phyloP scores from a whole-genome alignment of 2,329 filamentous ascomycete genomes.

The Lasiodiplodia theobromae region DNA sequence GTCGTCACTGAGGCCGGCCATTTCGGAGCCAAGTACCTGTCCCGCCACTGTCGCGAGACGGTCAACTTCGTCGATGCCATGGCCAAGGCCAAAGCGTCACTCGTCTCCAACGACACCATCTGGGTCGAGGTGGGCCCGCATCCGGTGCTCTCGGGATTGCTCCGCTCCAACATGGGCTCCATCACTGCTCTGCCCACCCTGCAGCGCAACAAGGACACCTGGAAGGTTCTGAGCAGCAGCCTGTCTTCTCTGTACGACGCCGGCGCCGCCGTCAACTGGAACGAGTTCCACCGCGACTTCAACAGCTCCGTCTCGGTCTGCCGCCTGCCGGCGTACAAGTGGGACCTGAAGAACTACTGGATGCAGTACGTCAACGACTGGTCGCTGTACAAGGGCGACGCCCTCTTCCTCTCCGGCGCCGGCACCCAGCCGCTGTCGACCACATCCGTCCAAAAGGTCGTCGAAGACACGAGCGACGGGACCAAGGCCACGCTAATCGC shows the following conservation, averaged over 20 bases:
- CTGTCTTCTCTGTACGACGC: slow-evolving; percentile 60
- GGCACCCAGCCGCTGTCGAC: slow-evolving; percentile 36
- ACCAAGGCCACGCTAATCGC: slow-evolving; percentile 37
- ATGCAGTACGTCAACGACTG: slow-evolving; percentile 46
- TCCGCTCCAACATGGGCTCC: slow-evolving; percentile 37
- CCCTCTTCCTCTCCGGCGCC: not conserved
- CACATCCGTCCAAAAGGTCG: slow-evolving; percentile 48
- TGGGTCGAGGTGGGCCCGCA: slow-evolving; percentile 58
- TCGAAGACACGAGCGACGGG: slow-evolving; percentile 44
- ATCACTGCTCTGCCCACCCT: slow-evolving; percentile 17
- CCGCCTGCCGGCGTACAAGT: slow-evolving; percentile 56
- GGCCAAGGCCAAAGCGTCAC: slow-evolving; percentile 41
- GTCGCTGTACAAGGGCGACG: slow-evolving; percentile 39
- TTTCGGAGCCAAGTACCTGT: slow-evolving; percentile 51
- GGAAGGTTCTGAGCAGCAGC: slow-evolving; percentile 52
- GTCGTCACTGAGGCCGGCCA: slow-evolving; percentile 48
- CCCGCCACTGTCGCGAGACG: slow-evolving; percentile 43
- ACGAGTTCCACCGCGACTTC: slow-evolving; percentile 64
- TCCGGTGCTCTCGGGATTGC: slow-evolving; percentile 50
- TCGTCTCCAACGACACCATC: slow-evolving; percentile 43
- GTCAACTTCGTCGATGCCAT: slow-evolving; percentile 51
- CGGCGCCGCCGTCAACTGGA: slow-evolving; percentile 67
- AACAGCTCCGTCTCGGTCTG: slow-evolving; percentile 55
- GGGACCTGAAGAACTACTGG: slow-evolving; percentile 47
- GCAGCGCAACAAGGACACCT: slow-evolving; percentile 30